Conservation (phyloP, 2,329 filamentous ascomycete genomes). For the Volutella citrinella region DNA sequence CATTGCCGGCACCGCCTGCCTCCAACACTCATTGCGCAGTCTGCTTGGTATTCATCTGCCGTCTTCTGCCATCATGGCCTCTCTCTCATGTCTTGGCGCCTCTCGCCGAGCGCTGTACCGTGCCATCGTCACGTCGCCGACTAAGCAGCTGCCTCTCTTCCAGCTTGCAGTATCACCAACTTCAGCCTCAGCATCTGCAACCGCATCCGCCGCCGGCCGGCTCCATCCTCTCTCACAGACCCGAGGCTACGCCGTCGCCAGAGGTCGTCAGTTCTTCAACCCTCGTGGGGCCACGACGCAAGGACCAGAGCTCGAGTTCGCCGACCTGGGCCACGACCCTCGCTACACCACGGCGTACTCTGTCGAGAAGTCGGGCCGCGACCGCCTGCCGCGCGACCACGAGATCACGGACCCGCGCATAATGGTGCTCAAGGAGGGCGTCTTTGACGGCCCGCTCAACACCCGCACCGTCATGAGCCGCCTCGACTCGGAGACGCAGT, state of each 20-base stretch:
- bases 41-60: too few relatives aligned
- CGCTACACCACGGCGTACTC: slow-evolving; percentile 34
- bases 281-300: slow-evolving; percentile 1
- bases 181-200: slow-evolving; percentile 14
- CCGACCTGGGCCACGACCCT: slow-evolving; percentile 26
- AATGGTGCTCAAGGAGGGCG: slow-evolving; percentile 40
- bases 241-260: too few relatives aligned
- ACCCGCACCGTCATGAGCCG: slow-evolving; percentile 39
- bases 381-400: slow-evolving; percentile 40
- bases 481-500: slow-evolving; percentile 31
- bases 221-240: slow-evolving; percentile 10
- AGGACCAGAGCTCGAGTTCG: too few relatives aligned
- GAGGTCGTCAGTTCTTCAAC: too few relatives aligned
- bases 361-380: slow-evolving; percentile 32
- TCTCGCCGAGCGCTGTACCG: slow-evolving; percentile 44
- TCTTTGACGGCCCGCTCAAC: slow-evolving; percentile 35
- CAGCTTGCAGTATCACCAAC: slow-evolving; percentile 20
- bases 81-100: slow-evolving; percentile 38
- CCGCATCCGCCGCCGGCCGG: slow-evolving; percentile 1
- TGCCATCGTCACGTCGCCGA: slow-evolving; percentile 41
- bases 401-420: slow-evolving; percentile 42
- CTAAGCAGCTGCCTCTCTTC: slow-evolving; percentile 23
- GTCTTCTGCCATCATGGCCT: slow-evolving; percentile 32
- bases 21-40: background rate
- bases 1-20: slow-evolving; percentile 1